Percentiles rank a stretch among this genome's conserved stretches.
phyloP scores from a whole-genome alignment of 306 rosid genomes.

The Pueraria montana region DNA sequence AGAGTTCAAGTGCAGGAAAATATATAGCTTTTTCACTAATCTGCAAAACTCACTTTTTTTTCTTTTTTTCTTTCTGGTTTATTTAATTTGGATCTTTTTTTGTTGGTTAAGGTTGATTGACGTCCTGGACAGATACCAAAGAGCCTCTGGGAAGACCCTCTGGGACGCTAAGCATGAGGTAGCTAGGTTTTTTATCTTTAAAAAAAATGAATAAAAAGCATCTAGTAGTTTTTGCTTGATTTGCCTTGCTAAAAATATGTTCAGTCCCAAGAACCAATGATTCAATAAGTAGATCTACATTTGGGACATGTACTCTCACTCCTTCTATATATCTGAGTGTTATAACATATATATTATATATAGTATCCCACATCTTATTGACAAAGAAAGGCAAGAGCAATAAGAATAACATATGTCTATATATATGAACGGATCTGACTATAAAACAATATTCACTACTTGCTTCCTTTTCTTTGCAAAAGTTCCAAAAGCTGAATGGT shows the following conservation, averaged over 20 bases:
- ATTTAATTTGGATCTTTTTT: neutral
- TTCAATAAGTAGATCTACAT: conserved; percentile 73
- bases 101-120: conserved; percentile 68
- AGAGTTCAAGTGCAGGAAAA: conserved; percentile 1
- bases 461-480: conserved; percentile 70
- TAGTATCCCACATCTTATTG: conserved; percentile 31
- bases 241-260: conserved; percentile 60
- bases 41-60: neutral
- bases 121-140: conserved; percentile 76
- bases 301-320: conserved; percentile 50
- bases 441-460: conserved; percentile 47
- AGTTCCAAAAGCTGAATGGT: conserved; percentile 45
- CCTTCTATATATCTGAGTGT: conserved; percentile 32
- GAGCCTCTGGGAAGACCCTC: conserved; percentile 66
- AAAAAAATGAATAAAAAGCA: neutral
- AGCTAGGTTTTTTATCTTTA: conserved; percentile 7
- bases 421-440: conserved; percentile 65
- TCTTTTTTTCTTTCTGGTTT: neutral
- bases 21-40: neutral
- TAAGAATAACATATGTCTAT: conserved; percentile 47
- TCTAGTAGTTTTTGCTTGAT: conserved; percentile 27
- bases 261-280: conserved; percentile 50
- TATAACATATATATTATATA: neutral
- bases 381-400: conserved; percentile 46
- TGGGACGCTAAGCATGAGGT: conserved; percentile 99